Percentiles rank a stretch among this genome's conserved stretches.
Evolutionary conservation across 2,329 filamentous ascomycete genomes (phyloP).

Genomic region (Pyrenophora teres): DNA sequence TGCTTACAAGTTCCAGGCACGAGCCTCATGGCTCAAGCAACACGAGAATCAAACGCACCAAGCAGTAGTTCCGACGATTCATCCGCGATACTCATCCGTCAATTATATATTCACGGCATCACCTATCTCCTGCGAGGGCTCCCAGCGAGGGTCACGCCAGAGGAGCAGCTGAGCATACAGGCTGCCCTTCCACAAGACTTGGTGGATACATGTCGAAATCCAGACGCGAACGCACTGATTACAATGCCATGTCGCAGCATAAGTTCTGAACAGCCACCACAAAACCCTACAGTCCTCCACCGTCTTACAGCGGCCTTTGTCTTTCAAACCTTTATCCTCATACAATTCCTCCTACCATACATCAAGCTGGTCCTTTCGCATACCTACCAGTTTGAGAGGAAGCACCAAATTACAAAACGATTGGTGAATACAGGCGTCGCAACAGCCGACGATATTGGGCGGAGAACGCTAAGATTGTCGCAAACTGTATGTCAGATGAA

Average conservation of each 20-base stretch:
- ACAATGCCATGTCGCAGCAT: constrained; percentile 13
- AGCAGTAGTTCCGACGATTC: constrained; percentile 35
- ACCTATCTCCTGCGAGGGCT: constrained; percentile 68
- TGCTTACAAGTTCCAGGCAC: constrained; percentile 46
- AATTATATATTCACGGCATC: constrained; percentile 67
- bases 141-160: constrained; percentile 60
- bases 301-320: constrained; percentile 61
- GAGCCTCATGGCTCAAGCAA: constrained; percentile 53
- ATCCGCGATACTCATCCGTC: constrained; percentile 58
- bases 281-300: constrained; percentile 60
- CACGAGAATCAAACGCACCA: constrained; percentile 51
- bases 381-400: constrained; percentile 66
- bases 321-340: constrained; percentile 62
- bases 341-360: constrained; percentile 67
- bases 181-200: constrained; percentile 55
- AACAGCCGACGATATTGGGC: constrained; percentile 60
- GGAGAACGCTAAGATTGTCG: constrained; percentile 57
- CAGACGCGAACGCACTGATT: constrained; percentile 23
- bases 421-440: constrained; percentile 58
- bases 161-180: constrained; percentile 60
- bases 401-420: constrained; percentile 67
- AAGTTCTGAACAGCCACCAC: constrained; percentile 12
- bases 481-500: constrained; percentile 64
- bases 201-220: constrained; percentile 14
- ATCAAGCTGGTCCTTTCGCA: constrained; percentile 59